Evolutionary conservation across 164 flowering plant species (phyloP).

Genomic region (Vitis cinerea): DNA sequence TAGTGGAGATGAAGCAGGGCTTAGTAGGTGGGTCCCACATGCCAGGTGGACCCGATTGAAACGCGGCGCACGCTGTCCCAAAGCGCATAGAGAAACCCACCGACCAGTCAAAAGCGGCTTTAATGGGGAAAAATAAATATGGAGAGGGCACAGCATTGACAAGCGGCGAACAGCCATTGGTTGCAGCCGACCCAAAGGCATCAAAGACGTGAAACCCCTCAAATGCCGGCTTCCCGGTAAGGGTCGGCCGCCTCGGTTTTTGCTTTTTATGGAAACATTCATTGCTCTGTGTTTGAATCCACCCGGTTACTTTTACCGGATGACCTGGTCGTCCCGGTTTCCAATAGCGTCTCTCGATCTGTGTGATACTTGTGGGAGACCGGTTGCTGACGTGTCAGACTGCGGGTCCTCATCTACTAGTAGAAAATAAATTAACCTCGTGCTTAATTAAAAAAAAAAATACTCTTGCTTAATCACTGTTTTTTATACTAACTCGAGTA

Average conservation of each 20-base stretch:
- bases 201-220: not conserved
- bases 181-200: not conserved
- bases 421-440: no score
- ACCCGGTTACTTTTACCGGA: slow-evolving; percentile 3
- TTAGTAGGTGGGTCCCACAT: no score
- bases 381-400: not conserved
- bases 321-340: slow-evolving; percentile 1
- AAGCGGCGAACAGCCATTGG: not conserved
- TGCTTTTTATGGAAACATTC: not conserved
- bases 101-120: not conserved
- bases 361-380: not conserved
- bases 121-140: not conserved
- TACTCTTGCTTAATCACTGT: no score
- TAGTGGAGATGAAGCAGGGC: no score
- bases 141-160: not conserved
- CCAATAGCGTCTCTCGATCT: not conserved
- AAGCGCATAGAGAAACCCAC: not conserved
- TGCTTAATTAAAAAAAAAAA: no score
- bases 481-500: no score
- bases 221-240: not conserved
- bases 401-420: no score
- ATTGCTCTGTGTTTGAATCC: not conserved
- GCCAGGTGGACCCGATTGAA: no score
- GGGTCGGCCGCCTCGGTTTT: not conserved
- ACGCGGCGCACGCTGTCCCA: no score